Evolutionary conservation across 371 early-diverging fungal genomes (phyloP).

Genomic region (Capillidium heterosporum): DNA sequence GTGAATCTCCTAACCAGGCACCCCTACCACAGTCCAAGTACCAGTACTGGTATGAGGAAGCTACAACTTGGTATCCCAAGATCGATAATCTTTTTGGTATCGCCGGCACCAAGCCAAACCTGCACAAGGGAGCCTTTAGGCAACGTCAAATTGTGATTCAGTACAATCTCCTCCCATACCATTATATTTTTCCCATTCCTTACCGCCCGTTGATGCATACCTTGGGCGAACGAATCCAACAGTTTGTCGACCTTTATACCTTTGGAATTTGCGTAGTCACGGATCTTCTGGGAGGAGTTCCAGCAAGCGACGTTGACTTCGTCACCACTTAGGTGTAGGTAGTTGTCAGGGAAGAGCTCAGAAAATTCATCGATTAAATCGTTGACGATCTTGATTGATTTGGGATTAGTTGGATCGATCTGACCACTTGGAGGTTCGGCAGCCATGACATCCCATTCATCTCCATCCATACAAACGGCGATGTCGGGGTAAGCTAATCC

Average conservation of each 20-base stretch:
- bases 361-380: constrained; percentile 39
- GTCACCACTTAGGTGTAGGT: constrained; percentile 60
- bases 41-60: neutral
- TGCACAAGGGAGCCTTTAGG: constrained; percentile 12
- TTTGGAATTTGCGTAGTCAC: constrained; percentile 3
- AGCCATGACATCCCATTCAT: constrained; percentile 17
- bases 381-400: constrained; percentile 30
- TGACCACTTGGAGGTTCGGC: constrained; percentile 56
- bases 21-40: constrained; percentile 4
- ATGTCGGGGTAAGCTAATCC: constrained; percentile 17
- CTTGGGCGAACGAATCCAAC: constrained; percentile 11
- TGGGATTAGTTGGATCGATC: constrained; percentile 34
- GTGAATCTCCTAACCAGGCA: constrained; percentile 44
- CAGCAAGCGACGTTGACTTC: constrained; percentile 50
- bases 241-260: neutral
- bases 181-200: constrained; percentile 21
- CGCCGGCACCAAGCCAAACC: neutral
- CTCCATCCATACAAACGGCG: constrained; percentile 17
- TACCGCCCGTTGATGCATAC: constrained; percentile 11
- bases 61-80: neutral
- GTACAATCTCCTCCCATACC: constrained; percentile 28
- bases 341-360: constrained; percentile 35
- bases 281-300: constrained; percentile 14
- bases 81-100: neutral
- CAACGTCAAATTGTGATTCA: constrained; percentile 20